These are phyloP conservation scores for Leccinum ponderosum DNA, from an alignment of 1,284 basidiomycete genomes.

Conservation along the genomic window DNA sequence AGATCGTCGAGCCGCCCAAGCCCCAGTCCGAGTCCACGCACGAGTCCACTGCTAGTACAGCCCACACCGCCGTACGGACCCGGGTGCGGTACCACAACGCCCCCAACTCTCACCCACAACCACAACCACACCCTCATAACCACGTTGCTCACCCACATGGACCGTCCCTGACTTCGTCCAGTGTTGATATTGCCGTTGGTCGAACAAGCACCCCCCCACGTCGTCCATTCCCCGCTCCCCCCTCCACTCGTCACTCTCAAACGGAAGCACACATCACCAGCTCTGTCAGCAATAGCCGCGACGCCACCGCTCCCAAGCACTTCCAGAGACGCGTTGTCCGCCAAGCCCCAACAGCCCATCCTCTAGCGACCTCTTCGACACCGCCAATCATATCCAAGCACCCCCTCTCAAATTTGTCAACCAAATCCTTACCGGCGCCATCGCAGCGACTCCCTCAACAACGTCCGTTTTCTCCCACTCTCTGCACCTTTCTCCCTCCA, in stretches of 20 bases:
- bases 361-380: constrained; percentile 18
- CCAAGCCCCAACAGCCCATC: constrained; percentile 19
- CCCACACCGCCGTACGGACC: no score
- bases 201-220: constrained; percentile 13
- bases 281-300: constrained; percentile 12
- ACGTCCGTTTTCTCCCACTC: constrained; percentile 23
- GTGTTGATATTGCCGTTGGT: constrained; percentile 29
- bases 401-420: constrained; percentile 8
- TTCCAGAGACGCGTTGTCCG: constrained; percentile 10
- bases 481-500: constrained; percentile 11
- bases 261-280: constrained; percentile 37
- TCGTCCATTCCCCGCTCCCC: constrained; percentile 24
- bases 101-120: constrained; percentile 25
- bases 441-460: constrained; percentile 20
- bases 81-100: constrained; percentile 19
- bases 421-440: constrained; percentile 13
- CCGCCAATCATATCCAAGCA: constrained; percentile 11
- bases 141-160: constrained; percentile 30
- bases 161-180: constrained; percentile 29
- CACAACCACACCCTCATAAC: constrained; percentile 19
- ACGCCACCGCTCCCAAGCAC: constrained; percentile 9
- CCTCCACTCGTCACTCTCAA: constrained; percentile 43
- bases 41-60: no score
- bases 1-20: no score
- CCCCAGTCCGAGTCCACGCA: no score